Percentiles rank a stretch among this genome's conserved stretches.
Evolutionary conservation across 2,329 filamentous ascomycete genomes (phyloP).

Genomic region (Arthroderma uncinatum): DNA sequence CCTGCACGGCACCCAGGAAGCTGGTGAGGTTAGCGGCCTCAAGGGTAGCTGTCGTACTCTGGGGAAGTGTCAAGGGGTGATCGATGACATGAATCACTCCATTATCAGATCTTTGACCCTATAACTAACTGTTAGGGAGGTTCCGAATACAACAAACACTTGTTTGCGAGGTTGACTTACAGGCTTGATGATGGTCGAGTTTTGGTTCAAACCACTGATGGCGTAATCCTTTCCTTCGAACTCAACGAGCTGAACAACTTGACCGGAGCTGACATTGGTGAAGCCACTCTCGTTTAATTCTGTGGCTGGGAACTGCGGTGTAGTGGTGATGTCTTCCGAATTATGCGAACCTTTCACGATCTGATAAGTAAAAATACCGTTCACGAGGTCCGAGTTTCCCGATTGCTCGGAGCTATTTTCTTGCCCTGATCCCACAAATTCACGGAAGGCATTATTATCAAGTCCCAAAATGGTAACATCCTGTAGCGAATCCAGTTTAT

Average conservation of each 20-base stretch:
- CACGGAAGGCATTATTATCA: slow-evolving; percentile 39
- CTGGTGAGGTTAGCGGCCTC: slow-evolving; percentile 37
- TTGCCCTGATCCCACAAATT: slow-evolving; percentile 16
- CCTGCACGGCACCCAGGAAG: slow-evolving; percentile 37
- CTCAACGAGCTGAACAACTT: slow-evolving; percentile 42
- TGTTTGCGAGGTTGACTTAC: slow-evolving; percentile 27
- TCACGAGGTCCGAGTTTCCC: slow-evolving; percentile 20
- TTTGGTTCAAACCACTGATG: slow-evolving; percentile 40
- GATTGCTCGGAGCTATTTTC: neutral
- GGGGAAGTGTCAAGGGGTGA: slow-evolving; percentile 38
- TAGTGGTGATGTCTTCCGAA: slow-evolving; percentile 28
- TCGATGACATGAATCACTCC: slow-evolving; percentile 47
- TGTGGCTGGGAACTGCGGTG: slow-evolving; percentile 33
- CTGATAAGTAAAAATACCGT: slow-evolving; percentile 47
- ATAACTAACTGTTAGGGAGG: neutral
- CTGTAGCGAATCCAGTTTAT: slow-evolving; percentile 25
- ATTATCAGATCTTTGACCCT: slow-evolving; percentile 45
- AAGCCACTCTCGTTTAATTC: slow-evolving; percentile 43
- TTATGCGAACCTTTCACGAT: slow-evolving; percentile 44
- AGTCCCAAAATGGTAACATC: slow-evolving; percentile 51
- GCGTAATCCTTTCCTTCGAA: slow-evolving; percentile 39
- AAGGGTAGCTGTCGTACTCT: slow-evolving; percentile 34
- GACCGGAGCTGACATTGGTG: slow-evolving; percentile 49
- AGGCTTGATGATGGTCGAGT: slow-evolving; percentile 39
- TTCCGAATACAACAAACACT: neutral